phyloP scores from a whole-genome alignment of 2,329 filamentous ascomycete genomes.

The Ophiocordyceps robertsii region DNA sequence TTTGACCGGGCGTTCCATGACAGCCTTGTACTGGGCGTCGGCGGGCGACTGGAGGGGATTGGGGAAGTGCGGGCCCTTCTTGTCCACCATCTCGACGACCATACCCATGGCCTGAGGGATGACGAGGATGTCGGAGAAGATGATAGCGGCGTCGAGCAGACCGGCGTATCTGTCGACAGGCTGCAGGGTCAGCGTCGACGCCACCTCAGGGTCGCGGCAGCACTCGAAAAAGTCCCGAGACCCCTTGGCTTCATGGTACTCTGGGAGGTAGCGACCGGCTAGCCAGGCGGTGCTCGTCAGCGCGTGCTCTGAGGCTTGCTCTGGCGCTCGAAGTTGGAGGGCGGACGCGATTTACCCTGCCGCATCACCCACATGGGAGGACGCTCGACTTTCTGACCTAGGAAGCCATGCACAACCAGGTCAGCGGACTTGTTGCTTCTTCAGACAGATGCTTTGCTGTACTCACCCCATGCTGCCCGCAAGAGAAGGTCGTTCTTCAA shows the following conservation, averaged over 20 bases:
- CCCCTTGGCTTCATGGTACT: constrained; percentile 94
- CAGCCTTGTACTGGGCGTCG: constrained; percentile 68
- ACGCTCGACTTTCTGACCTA: constrained; percentile 81
- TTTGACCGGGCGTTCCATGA: constrained; percentile 69
- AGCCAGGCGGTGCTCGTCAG: constrained; percentile 1
- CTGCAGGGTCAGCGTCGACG: constrained; percentile 86
- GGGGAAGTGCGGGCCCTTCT: constrained; percentile 92
- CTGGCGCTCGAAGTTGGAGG: neutral
- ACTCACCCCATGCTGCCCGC: constrained; percentile 73
- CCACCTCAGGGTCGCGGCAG: constrained; percentile 85
- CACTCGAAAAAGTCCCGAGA: constrained; percentile 92
- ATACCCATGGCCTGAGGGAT: constrained; percentile 97
- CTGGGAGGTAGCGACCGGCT: constrained; percentile 94
- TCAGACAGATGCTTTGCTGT: neutral
- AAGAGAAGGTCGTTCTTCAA: constrained; percentile 88
- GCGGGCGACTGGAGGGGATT: constrained; percentile 65
- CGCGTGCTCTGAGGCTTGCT: neutral
- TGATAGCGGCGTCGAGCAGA: constrained; percentile 91
- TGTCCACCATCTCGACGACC: constrained; percentile 96
- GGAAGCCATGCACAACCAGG: no score
- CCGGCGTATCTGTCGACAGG: constrained; percentile 85
- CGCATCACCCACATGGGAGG: constrained; percentile 99
- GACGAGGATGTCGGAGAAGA: constrained; percentile 97
- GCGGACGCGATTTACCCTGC: constrained; percentile 51
- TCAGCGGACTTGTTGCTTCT: no score